Conservation (phyloP, 1,284 basidiomycete genomes). For the Ceratorhiza oryzae-sativae region DNA sequence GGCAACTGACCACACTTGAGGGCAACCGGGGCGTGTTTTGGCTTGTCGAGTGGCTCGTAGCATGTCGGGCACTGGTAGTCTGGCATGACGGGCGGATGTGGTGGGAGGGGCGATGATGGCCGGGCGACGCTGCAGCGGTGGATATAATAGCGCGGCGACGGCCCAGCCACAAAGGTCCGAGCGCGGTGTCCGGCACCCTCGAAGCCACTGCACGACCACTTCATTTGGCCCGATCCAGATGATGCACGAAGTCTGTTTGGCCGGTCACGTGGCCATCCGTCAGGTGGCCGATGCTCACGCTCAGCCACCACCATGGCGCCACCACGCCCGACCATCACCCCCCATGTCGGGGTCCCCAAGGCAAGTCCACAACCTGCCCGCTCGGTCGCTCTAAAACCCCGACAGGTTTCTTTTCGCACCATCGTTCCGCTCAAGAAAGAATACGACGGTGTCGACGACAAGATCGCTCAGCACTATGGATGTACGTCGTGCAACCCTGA, state of each 20-base stretch:
- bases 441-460: slow-evolving; percentile 34
- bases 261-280: background rate
- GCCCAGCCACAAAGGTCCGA: slow-evolving; percentile 30
- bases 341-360: slow-evolving; percentile 30
- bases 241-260: slow-evolving; percentile 33
- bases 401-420: slow-evolving; percentile 23
- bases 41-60: slow-evolving; percentile 10
- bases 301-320: slow-evolving; percentile 17
- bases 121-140: background rate
- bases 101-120: slow-evolving; percentile 13
- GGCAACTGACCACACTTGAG: slow-evolving; percentile 34
- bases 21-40: slow-evolving; percentile 23
- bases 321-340: slow-evolving; percentile 32
- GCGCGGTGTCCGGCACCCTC: slow-evolving; percentile 1
- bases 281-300: background rate
- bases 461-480: slow-evolving; percentile 28
- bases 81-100: slow-evolving; percentile 34
- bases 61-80: slow-evolving; percentile 36
- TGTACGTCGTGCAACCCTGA: background rate
- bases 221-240: slow-evolving; percentile 23
- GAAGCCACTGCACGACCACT: slow-evolving; percentile 19
- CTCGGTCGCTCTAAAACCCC: background rate
- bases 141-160: slow-evolving; percentile 24
- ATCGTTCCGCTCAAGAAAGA: slow-evolving; percentile 16
- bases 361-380: background rate